phyloP scores from a whole-genome alignment of 768 basidiomycete species.

The Solioccasus polychromus region DNA sequence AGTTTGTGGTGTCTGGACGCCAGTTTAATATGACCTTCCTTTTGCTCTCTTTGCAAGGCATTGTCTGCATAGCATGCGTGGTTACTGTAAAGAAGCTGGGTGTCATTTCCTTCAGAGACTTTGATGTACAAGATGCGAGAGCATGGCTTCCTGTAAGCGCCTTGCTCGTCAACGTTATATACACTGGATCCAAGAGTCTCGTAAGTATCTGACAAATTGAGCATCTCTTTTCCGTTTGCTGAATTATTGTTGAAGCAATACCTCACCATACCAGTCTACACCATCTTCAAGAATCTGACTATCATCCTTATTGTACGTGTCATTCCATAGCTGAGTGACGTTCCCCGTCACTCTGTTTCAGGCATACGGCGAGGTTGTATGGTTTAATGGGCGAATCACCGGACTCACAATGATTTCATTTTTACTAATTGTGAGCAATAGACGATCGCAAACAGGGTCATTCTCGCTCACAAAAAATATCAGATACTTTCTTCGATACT shows the following conservation, averaged over 20 bases:
- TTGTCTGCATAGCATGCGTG: slow-evolving; percentile 84
- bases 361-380: slow-evolving; percentile 97
- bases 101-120: slow-evolving; percentile 81
- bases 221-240: neutral
- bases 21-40: slow-evolving; percentile 98
- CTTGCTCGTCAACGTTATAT: slow-evolving; percentile 90
- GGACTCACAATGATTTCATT: slow-evolving; percentile 87
- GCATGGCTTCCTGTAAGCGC: slow-evolving; percentile 94
- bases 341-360: slow-evolving; percentile 27
- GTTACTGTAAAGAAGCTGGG: slow-evolving; percentile 66
- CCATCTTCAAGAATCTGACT: slow-evolving; percentile 99
- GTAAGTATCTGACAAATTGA: slow-evolving; percentile 47
- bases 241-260: slow-evolving; percentile 70
- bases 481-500: slow-evolving; percentile 91
- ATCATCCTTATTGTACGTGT: slow-evolving; percentile 90
- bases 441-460: neutral
- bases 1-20: slow-evolving; percentile 94
- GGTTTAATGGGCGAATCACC: slow-evolving; percentile 92
- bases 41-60: slow-evolving; percentile 85
- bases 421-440: slow-evolving; percentile 73
- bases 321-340: neutral
- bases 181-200: slow-evolving; percentile 95
- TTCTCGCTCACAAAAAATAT: neutral
- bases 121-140: slow-evolving; percentile 81
- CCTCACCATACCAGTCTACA: slow-evolving; percentile 95